Base-by-base conservation (phyloP, 2,329 filamentous ascomycete genomes). In the Paracamarosporium sp. region DNA sequence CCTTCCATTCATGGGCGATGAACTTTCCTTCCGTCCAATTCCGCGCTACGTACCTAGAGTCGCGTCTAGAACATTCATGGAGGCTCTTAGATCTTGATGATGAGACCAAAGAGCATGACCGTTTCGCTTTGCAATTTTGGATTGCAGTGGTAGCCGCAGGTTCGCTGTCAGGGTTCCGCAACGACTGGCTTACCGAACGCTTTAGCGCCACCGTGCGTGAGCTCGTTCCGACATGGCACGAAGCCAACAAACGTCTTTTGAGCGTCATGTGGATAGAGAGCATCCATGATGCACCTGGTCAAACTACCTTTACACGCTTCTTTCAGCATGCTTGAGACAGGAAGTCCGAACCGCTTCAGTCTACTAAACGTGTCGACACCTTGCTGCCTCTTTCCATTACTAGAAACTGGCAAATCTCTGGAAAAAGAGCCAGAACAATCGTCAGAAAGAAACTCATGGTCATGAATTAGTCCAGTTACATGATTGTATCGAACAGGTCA, bases 251-350 rank as follows among this genome's bases (percentile, higher is more conserved):
- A 25, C 11, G 25, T 5, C 27, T 46, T 15, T 4, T 20, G 43
- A 30, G 27, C 17, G 43, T 46, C 43, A 46, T 46, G 43, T 46
- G 43, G 43, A 46, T 46, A 30, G 43, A 46, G 11, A n/a, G 43
- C 15, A 46, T 46, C n/a, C 43, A 46, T 46, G 43, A 46, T 31
- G 43, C 17, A 13, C 43, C 43, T 20, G 43, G 43, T 9, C n/a
- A 30, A 11, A 30, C 9, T 25, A 43, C 22, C 12, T 43, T 43
- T 15, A 11, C 13, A 25, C 40, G 40, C 22, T 43, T 43, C 22
- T 43, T 43, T 4, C 22, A 43, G 25, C 12, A 35, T 15, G 33
- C 4, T n/a, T 13, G 13, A 9, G 33, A 35, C 4, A 33, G 38
- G 28, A 41, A 50, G 38, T 55, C 46, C 27, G 36, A 36, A 48